Evolutionary conservation across 2,329 filamentous ascomycete species (phyloP), one percentile per base, ranked within the genome.

Genomic region (Dactylonectria macrodidyma): DNA sequence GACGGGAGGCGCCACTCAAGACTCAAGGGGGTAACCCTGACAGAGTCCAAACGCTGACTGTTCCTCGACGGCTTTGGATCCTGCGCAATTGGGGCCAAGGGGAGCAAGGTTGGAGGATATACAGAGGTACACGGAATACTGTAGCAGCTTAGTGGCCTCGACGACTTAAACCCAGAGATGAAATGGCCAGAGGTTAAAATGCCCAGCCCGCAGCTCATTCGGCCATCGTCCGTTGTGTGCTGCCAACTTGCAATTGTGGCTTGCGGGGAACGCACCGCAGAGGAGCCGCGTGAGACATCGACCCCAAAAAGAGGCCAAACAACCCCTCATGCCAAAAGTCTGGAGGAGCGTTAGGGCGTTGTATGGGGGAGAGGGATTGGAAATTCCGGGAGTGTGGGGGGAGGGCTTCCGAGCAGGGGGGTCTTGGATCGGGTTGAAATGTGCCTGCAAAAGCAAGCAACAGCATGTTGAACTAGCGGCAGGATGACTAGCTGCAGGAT

Each of bases 371-470:
- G 46, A 34, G 22, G 16, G 34, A 26, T 24, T 34, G 60, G 30
- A 51, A 60, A 51, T 57, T 51, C 57, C 58, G 59, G 64, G 47
- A 46, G 64, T 48, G 14, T 58, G 52, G 57, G 51, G 57, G 51
- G 62, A 44, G 34, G 14, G 16, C 10, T 61, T 65, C 63, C 63
- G 51, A n/a, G 19, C 55, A 60, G 36, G 63, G 57, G 38, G 56
- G 52, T 16, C 16, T 12, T 47, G 38, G 54, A 11, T 33, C 22
- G 55, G 9, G 24, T 14, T 33, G 2, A 24, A 14, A 19, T 19
- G 19, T 19, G 19, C 38, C 14, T n/a, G 41, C 8, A 30, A 8
- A 9, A 34, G 50, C 16, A 54, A 34, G 50, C 38, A n/a, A 16
- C 38, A 44, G 14, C 41, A 44, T 47, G 57, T 46, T 52, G 48